These are phyloP conservation scores for Arthrinium puccinioides DNA, from an alignment of 2,329 filamentous ascomycete species.

Conservation along the genomic window DNA sequence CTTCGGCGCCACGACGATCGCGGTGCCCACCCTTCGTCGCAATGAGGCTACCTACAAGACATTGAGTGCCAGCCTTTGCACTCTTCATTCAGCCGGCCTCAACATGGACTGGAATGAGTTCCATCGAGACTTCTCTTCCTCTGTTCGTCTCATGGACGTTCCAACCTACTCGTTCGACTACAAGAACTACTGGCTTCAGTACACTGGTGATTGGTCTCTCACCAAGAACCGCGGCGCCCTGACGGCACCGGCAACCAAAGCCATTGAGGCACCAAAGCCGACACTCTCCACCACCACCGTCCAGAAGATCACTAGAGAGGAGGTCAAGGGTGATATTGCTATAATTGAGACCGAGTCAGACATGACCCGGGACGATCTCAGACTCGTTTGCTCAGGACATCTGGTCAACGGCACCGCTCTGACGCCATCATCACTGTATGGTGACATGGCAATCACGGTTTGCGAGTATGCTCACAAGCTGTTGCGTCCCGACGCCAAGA, in stretches of 20 bases:
- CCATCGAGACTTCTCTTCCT: constrained; percentile 52
- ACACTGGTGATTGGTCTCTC: constrained; percentile 51
- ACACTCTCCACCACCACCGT: constrained; percentile 60
- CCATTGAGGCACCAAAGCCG: constrained; percentile 29
- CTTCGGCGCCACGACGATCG: constrained; percentile 45
- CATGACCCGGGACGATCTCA: constrained; percentile 55
- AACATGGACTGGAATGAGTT: constrained; percentile 61
- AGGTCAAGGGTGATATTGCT: constrained; percentile 52
- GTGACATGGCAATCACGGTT: constrained; percentile 46
- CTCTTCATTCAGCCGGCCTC: constrained; percentile 50
- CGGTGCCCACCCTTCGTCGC: constrained; percentile 54
- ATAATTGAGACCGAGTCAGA: constrained; percentile 59
- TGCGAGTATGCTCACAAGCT: constrained; percentile 62
- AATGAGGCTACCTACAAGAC: constrained; percentile 59
- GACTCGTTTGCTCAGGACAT: constrained; percentile 56
- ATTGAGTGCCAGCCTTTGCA: constrained; percentile 47
- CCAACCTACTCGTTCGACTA: constrained; percentile 62
- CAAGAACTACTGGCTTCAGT: constrained; percentile 68
- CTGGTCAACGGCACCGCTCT: constrained; percentile 60
- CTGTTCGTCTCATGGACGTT: constrained; percentile 54
- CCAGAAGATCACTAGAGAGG: constrained; percentile 55
- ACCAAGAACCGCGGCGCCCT: constrained; percentile 55
- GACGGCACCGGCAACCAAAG: constrained; percentile 30
- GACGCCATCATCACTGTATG: constrained; percentile 52
- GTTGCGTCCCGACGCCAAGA: constrained; percentile 45